These are phyloP conservation scores for Leonotis leonurus DNA, from an alignment of 257 asterid genomes.

Conservation along the genomic window DNA sequence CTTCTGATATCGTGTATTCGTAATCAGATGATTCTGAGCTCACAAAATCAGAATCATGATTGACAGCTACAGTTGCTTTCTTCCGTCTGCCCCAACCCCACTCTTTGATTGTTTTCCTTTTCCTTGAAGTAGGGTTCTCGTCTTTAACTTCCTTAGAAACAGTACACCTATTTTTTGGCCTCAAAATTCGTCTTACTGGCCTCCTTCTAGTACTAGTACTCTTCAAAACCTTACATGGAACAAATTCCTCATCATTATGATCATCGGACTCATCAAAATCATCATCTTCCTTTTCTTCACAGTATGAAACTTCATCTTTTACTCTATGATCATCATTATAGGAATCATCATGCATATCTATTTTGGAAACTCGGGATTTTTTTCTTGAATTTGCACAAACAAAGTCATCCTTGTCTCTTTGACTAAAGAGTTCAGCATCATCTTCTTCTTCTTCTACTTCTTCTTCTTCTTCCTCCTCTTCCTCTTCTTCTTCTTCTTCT, in stretches of 20 bases:
- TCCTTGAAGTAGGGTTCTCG: conserved; percentile 10
- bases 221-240: conserved; percentile 35
- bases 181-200: conserved; percentile 15
- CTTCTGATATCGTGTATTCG: conserved; percentile 76
- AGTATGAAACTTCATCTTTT: conserved; percentile 20
- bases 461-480: not conserved
- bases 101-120: conserved; percentile 31
- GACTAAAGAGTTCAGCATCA: conserved; percentile 17
- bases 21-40: conserved; percentile 58
- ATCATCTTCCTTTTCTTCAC: conserved; percentile 26
- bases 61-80: conserved; percentile 18
- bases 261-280: conserved; percentile 31
- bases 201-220: conserved; percentile 25
- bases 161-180: conserved; percentile 29
- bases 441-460: conserved; percentile 20
- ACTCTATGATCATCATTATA: conserved; percentile 19
- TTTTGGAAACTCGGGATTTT: conserved; percentile 13
- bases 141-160: conserved; percentile 22
- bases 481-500: not conserved
- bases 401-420: conserved; percentile 25
- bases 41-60: conserved; percentile 70
- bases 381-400: conserved; percentile 27
- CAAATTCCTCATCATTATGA: conserved; percentile 48
- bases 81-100: conserved; percentile 37
- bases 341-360: conserved; percentile 15